Evolutionary conservation across 2,329 filamentous ascomycete species (phyloP).

Genomic region (Byssothecium circinans): DNA sequence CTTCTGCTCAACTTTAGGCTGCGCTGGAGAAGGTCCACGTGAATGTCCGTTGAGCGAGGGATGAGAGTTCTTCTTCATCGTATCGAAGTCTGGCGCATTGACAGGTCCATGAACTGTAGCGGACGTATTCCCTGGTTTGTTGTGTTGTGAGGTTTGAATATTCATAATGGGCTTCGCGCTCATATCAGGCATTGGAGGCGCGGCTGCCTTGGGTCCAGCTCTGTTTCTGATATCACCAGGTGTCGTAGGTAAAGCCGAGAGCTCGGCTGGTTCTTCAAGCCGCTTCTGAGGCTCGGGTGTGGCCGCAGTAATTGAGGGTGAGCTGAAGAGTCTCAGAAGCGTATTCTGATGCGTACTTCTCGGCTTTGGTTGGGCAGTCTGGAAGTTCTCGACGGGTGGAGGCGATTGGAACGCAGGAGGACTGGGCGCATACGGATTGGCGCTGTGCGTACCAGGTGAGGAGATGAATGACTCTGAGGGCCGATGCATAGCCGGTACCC

Average conservation of each 20-base stretch:
- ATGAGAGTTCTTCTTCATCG: conserved; percentile 37
- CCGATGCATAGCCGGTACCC: conserved; percentile 23
- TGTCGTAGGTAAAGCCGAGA: conserved; percentile 49
- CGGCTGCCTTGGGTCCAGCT: conserved; percentile 16
- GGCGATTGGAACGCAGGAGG: conserved; percentile 35
- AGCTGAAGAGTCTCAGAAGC: conserved; percentile 50
- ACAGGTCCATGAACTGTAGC: conserved; percentile 47
- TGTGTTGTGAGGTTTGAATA: conserved; percentile 6
- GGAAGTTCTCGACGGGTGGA: conserved; percentile 23
- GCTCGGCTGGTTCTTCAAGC: conserved; percentile 46
- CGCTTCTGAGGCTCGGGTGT: conserved; percentile 24
- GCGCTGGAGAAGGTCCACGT: conserved; percentile 32
- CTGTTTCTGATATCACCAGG: conserved; percentile 26
- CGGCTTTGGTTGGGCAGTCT: conserved; percentile 39
- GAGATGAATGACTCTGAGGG: conserved; percentile 26
- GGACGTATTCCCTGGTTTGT: conserved; percentile 36
- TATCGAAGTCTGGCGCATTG: conserved; percentile 47
- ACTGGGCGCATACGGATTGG: conserved; percentile 25
- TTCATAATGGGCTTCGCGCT: conserved; percentile 15
- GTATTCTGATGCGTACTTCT: conserved; percentile 49
- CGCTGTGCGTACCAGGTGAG: conserved; percentile 14
- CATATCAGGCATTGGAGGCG: conserved; percentile 21
- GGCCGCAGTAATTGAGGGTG: conserved; percentile 24
- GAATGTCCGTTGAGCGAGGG: conserved; percentile 23
- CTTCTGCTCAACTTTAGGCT: conserved; percentile 16